phyloP scores from a whole-genome alignment of 2,329 filamentous ascomycete genomes.

The Cladosporium sp. region DNA sequence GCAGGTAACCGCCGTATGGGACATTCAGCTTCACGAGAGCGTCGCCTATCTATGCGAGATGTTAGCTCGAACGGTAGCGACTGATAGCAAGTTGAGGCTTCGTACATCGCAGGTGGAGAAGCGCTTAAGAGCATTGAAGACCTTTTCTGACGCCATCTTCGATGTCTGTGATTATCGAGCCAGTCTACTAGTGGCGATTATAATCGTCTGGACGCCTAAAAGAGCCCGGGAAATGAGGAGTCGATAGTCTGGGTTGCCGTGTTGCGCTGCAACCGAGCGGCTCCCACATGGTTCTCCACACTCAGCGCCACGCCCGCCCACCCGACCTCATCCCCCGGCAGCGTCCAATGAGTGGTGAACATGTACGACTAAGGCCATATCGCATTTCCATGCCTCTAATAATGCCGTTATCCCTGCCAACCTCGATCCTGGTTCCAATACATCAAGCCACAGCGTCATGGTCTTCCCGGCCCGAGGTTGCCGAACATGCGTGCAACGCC shows the following conservation, averaged over 20 bases:
- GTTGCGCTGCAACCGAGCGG: too few species aligned
- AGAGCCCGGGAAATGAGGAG: too few species aligned
- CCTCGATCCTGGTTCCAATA: background rate
- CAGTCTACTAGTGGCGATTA: too few species aligned
- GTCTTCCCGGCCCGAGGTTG: slow-evolving; percentile 2
- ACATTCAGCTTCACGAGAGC: slow-evolving; percentile 45
- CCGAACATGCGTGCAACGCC: slow-evolving; percentile 7
- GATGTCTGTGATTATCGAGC: background rate
- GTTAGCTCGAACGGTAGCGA: background rate
- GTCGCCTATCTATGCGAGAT: slow-evolving; percentile 35
- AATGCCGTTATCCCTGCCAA: background rate
- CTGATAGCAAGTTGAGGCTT: background rate
- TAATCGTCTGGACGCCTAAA: too few species aligned
- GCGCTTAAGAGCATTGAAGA: slow-evolving; percentile 4
- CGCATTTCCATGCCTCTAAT: too few species aligned
- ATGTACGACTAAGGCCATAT: too few species aligned
- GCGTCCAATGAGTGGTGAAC: too few species aligned
- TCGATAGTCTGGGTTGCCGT: too few species aligned
- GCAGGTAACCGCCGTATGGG: slow-evolving; percentile 47
- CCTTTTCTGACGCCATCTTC: slow-evolving; percentile 3
- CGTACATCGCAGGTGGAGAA: slow-evolving; percentile 11
- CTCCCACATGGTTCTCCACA: too few species aligned
- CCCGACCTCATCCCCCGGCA: too few species aligned
- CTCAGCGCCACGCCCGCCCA: too few species aligned
- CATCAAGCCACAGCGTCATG: background rate